phyloP scores from a whole-genome alignment of 106 monocot species.

The Allium sativum region DNA sequence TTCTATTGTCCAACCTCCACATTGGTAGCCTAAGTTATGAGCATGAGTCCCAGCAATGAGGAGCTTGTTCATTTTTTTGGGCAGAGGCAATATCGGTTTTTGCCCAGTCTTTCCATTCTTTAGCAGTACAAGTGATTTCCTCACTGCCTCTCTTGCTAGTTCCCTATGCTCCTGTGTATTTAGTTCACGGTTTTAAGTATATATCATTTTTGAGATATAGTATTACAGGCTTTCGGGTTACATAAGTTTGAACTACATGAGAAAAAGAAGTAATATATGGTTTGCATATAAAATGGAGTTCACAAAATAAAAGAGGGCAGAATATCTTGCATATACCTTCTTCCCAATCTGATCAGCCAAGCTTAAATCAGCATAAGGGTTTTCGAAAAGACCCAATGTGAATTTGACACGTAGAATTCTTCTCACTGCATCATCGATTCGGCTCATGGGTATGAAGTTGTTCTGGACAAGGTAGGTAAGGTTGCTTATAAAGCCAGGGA shows the following conservation, averaged over 20 bases:
- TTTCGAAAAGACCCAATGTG: constrained; percentile 47
- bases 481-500: constrained; percentile 22
- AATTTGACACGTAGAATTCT: constrained; percentile 57
- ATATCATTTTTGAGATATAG: no score
- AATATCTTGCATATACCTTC: constrained; percentile 9
- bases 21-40: constrained; percentile 44
- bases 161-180: constrained; percentile 37
- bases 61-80: constrained; percentile 41
- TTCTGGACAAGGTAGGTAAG: constrained; percentile 25
- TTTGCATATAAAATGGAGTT: not conserved
- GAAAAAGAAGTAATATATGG: no score
- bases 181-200: no score
- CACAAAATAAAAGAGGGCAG: not conserved
- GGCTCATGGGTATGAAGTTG: constrained; percentile 25
- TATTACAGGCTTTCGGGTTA: no score
- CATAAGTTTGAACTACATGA: no score
- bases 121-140: constrained; percentile 51
- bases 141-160: constrained; percentile 48
- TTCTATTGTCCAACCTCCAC: constrained; percentile 52
- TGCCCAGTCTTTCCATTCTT: constrained; percentile 31
- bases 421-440: constrained; percentile 48
- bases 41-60: constrained; percentile 52
- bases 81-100: constrained; percentile 33
- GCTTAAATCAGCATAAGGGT: constrained; percentile 33
- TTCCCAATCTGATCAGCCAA: constrained; percentile 37